Conservation (phyloP, 176 grass and related monocot genomes). For the Panicum miliaceum region DNA sequence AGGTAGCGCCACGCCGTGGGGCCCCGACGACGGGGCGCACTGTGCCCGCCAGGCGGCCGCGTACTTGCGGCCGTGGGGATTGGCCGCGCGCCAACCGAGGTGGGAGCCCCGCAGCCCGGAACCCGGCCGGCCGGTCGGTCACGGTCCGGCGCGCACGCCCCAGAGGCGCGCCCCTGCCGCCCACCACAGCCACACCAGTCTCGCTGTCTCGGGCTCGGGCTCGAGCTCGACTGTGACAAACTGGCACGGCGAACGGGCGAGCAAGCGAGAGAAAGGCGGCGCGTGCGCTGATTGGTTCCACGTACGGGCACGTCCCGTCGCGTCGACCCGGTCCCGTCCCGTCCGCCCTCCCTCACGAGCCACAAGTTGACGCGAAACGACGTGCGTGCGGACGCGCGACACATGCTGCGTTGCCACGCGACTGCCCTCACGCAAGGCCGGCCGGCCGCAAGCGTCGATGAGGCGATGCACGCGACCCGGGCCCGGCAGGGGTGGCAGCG, state of each 20-base stretch:
- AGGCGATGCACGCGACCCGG: not conserved
- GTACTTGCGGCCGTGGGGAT: constrained; percentile 20
- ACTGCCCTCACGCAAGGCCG: not conserved
- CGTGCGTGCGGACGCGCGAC: not conserved
- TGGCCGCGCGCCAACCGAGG: constrained; percentile 47
- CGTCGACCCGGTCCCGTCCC: constrained; percentile 14
- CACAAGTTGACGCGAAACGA: constrained; percentile 15
- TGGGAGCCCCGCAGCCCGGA: constrained; percentile 15
- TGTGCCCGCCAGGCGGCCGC: not conserved
- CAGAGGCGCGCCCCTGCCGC: not conserved
- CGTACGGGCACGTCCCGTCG: not conserved
- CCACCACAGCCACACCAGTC: too few species aligned
- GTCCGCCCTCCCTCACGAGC: not conserved
- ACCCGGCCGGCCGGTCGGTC: constrained; percentile 19
- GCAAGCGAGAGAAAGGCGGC: not conserved
- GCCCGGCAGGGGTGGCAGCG: not conserved
- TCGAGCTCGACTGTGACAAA: too few species aligned
- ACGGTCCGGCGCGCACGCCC: not conserved
- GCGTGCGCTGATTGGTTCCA: not conserved
- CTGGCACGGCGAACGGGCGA: too few species aligned
- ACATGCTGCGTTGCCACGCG: not conserved
- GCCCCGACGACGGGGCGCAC: constrained; percentile 7
- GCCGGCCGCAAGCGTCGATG: not conserved
- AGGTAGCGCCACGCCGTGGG: constrained; percentile 13
- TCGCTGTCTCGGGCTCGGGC: too few species aligned